These are phyloP conservation scores for Neoboletus subvelutipes DNA, from an alignment of 768 basidiomycete species.

Conservation along the genomic window DNA sequence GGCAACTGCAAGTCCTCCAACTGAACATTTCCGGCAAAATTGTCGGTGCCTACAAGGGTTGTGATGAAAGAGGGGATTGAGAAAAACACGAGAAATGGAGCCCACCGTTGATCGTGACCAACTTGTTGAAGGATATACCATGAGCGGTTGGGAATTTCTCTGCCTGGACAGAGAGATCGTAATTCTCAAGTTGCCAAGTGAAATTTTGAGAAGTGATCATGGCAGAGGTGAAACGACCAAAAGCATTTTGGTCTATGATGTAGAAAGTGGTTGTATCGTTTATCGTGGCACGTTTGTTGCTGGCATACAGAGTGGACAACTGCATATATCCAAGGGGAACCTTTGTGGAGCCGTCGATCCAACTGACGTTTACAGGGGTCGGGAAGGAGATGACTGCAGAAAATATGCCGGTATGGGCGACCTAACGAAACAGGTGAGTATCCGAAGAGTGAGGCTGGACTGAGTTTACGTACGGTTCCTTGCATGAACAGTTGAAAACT, in stretches of 20 bases:
- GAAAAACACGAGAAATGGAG: neutral
- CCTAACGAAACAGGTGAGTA: conserved; percentile 34
- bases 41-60: conserved; percentile 49
- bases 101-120: conserved; percentile 54
- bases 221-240: conserved; percentile 57
- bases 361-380: conserved; percentile 55
- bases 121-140: conserved; percentile 64
- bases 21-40: conserved; percentile 54
- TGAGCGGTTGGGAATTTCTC: conserved; percentile 66
- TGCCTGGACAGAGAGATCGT: conserved; percentile 61
- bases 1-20: conserved; percentile 64
- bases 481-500: conserved; percentile 55
- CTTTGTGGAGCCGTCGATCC: conserved; percentile 51
- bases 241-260: conserved; percentile 55
- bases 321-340: conserved; percentile 54
- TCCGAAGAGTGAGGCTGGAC: neutral
- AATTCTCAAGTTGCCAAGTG: conserved; percentile 61
- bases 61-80: neutral
- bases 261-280: conserved; percentile 59
- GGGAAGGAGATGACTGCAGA: conserved; percentile 61
- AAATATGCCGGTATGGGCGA: conserved; percentile 66
- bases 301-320: conserved; percentile 48
- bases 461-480: conserved; percentile 46
- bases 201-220: conserved; percentile 69
- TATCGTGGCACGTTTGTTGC: conserved; percentile 55